These are phyloP conservation scores for Zymoseptoria pseudotritici DNA, from an alignment of 2,329 filamentous ascomycete genomes.

Conservation along the genomic window DNA sequence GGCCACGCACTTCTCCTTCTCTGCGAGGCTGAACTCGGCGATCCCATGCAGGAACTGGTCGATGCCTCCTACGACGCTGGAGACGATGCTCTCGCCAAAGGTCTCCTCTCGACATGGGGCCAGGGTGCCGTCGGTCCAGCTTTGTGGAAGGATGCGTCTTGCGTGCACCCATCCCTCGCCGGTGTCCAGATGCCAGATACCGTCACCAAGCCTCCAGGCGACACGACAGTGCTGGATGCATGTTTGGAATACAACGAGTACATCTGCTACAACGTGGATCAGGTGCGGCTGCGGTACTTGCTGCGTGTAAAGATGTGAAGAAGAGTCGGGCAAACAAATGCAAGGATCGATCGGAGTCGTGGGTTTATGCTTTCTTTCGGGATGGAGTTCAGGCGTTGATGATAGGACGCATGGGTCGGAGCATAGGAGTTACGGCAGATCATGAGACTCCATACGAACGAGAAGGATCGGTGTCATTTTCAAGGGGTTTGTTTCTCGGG, in stretches of 20 bases:
- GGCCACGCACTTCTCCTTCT: constrained; percentile 68
- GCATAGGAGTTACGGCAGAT: not conserved
- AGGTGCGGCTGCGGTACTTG: constrained; percentile 63
- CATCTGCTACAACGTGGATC: constrained; percentile 62
- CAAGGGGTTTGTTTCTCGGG: no score
- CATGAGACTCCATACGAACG: no score
- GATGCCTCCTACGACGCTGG: constrained; percentile 56
- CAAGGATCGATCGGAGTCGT: not conserved
- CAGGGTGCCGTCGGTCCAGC: constrained; percentile 57
- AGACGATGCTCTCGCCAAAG: constrained; percentile 51
- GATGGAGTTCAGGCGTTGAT: not conserved
- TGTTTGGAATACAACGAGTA: constrained; percentile 64
- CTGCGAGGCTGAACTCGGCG: constrained; percentile 75
- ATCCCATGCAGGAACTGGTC: constrained; percentile 61
- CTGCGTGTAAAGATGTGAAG: constrained; percentile 48
- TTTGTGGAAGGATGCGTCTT: constrained; percentile 68
- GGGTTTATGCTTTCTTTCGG: not conserved
- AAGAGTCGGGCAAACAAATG: not conserved
- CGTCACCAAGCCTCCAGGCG: constrained; percentile 6
- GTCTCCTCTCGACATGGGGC: constrained; percentile 63
- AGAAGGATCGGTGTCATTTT: no score
- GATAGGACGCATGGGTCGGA: not conserved
- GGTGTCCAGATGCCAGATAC: constrained; percentile 56
- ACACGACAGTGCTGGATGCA: constrained; percentile 28
- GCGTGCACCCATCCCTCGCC: constrained; percentile 55